Conservation (phyloP, 139 green algal genomes). For the Chlorella vulgaris region DNA sequence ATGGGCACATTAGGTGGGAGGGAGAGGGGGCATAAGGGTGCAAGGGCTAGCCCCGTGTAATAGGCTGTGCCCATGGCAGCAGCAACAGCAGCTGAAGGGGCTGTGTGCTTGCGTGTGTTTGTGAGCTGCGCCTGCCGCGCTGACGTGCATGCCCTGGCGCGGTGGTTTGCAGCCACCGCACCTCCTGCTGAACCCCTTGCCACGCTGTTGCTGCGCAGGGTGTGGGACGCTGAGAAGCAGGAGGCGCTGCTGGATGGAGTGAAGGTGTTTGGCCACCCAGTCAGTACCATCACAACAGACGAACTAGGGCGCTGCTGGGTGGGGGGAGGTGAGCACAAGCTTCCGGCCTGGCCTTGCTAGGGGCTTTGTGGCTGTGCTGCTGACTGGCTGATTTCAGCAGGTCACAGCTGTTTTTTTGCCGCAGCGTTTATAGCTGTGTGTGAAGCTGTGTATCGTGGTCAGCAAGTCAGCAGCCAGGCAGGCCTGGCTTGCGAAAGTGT, state of each 20-base stretch:
- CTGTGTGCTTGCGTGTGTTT: background rate
- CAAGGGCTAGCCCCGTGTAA: no score
- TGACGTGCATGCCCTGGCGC: no score
- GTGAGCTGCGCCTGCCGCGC: background rate
- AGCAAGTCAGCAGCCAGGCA: no score
- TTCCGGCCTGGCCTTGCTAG: background rate
- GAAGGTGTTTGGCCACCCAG: background rate
- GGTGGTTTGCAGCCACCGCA: no score
- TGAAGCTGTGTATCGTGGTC: background rate
- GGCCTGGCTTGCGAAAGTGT: no score
- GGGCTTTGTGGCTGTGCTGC: background rate
- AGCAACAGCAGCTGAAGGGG: background rate
- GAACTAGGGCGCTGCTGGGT: conserved; percentile 23
- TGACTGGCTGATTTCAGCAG: background rate
- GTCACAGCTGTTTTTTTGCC: no score
- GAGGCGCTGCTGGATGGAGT: background rate
- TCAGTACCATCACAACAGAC: conserved; percentile 19
- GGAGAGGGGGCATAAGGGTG: background rate
- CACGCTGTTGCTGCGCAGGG: background rate
- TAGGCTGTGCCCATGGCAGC: no score
- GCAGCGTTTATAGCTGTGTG: conserved; percentile 18
- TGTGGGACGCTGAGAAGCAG: background rate
- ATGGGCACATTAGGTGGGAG: conserved; percentile 24
- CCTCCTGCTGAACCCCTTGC: background rate
- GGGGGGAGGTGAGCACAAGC: background rate